A percentile compares a stretch with the other conserved stretches of the same genome.
phyloP scores from a whole-genome alignment of 371 early-diverging fungal species.

The Syncephalis plumigaleata region DNA sequence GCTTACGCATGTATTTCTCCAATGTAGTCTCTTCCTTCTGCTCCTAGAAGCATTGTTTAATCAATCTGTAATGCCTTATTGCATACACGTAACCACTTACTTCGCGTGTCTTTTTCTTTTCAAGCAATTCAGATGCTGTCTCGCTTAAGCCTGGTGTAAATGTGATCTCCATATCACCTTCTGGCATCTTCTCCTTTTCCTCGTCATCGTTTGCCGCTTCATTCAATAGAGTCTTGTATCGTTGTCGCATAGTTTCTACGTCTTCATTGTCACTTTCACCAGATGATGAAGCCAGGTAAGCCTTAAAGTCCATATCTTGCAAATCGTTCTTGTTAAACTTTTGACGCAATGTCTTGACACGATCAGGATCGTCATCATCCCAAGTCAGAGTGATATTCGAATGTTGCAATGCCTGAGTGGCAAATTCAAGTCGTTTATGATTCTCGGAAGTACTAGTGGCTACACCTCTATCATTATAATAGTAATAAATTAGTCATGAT shows the following conservation, averaged over 20 bases:
- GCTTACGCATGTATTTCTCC: slow-evolving; percentile 65
- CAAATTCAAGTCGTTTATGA: no score
- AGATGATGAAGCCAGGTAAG: slow-evolving; percentile 66
- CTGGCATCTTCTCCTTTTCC: slow-evolving; percentile 21
- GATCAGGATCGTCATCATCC: slow-evolving; percentile 89
- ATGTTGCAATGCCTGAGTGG: slow-evolving; percentile 63
- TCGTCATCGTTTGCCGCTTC: slow-evolving; percentile 1
- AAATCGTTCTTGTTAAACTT: slow-evolving; percentile 76
- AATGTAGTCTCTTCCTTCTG: slow-evolving; percentile 61
- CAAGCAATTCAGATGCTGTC: slow-evolving; percentile 33
- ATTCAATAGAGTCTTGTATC: slow-evolving; percentile 48
- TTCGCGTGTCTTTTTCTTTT: slow-evolving; percentile 24
- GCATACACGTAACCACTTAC: slow-evolving; percentile 7
- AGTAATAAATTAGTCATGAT: no score
- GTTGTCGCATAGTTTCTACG: slow-evolving; percentile 31
- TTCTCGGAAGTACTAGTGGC: no score
- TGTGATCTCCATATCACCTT: slow-evolving; percentile 86
- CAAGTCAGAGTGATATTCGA: slow-evolving; percentile 88
- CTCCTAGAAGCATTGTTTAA: slow-evolving; percentile 10
- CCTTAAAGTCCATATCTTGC: slow-evolving; percentile 79
- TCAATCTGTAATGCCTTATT: not conserved
- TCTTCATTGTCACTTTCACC: slow-evolving; percentile 41
- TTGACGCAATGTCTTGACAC: slow-evolving; percentile 56
- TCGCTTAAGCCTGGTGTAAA: slow-evolving; percentile 85
- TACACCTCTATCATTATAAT: no score